A percentile compares a stretch with the other conserved stretches of the same genome.
These are phyloP conservation scores for Podaxis rugospora DNA, from an alignment of 768 basidiomycete species.

Conservation along the genomic window DNA sequence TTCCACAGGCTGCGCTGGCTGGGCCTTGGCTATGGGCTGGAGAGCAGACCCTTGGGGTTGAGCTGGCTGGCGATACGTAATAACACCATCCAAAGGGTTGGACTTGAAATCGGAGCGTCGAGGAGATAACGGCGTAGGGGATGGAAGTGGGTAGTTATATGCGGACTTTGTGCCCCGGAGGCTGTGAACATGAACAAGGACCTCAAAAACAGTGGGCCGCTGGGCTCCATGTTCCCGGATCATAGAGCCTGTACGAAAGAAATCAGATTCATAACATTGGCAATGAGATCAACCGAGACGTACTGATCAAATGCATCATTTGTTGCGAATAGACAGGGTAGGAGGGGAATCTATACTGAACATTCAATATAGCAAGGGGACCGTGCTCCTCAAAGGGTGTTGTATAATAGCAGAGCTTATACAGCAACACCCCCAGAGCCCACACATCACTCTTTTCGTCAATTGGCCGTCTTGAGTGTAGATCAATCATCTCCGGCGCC, in stretches of 20 bases:
- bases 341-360: conserved; percentile 88
- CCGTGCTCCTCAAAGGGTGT: conserved; percentile 99
- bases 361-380: conserved; percentile 92
- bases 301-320: conserved; percentile 82
- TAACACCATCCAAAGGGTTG: conserved; percentile 18
- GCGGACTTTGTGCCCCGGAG: conserved; percentile 85
- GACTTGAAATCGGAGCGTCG: conserved; percentile 25
- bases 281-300: conserved; percentile 17
- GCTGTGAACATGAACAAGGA: conserved; percentile 77
- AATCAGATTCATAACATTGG: conserved; percentile 11
- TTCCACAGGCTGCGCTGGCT: not conserved
- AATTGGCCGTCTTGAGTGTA: conserved; percentile 73
- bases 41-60: conserved; percentile 3
- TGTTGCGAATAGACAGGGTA: conserved; percentile 84
- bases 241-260: conserved; percentile 66
- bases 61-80: conserved; percentile 8
- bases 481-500: conserved; percentile 98
- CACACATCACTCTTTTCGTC: conserved; percentile 97
- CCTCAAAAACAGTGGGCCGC: conserved; percentile 84
- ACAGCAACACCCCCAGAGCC: conserved; percentile 94
- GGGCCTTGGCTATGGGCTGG: conserved; percentile 16
- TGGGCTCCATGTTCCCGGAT: conserved; percentile 85
- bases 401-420: conserved; percentile 99
- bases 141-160: conserved; percentile 61
- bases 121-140: conserved; percentile 43